These are phyloP conservation scores for Phytophthora multivora DNA, from an alignment of 352 stramenopile species.

Conservation along the genomic window DNA sequence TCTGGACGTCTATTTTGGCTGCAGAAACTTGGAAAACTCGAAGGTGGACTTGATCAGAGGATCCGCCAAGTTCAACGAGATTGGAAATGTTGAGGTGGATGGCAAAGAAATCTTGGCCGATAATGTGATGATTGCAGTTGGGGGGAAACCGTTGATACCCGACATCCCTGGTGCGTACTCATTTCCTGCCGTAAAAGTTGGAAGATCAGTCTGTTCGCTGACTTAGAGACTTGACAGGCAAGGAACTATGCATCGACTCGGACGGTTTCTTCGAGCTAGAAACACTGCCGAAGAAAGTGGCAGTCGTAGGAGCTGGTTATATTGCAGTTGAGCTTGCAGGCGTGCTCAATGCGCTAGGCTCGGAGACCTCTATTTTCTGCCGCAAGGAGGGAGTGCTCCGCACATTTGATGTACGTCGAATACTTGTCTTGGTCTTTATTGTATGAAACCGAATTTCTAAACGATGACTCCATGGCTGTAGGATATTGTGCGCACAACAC, in stretches of 20 bases:
- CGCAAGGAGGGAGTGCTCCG: conserved; percentile 86
- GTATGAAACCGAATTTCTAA: conserved; percentile 2
- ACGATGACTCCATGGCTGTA: conserved; percentile 11
- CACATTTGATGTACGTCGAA: conserved; percentile 80
- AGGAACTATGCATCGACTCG: conserved; percentile 93
- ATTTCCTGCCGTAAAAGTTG: background rate
- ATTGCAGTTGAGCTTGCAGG: conserved; percentile 98
- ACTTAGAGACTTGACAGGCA: conserved; percentile 43
- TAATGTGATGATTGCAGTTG: conserved; percentile 71
- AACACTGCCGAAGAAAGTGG: conserved; percentile 90
- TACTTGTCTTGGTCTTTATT: background rate
- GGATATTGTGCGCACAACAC: conserved; percentile 50
- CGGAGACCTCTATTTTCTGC: conserved; percentile 91
- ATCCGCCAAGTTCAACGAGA: conserved; percentile 83
- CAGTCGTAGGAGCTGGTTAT: conserved; percentile 98
- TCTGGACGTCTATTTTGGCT: background rate
- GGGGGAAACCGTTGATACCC: conserved; percentile 61
- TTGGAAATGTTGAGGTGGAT: conserved; percentile 82
- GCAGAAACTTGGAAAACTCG: conserved; percentile 88
- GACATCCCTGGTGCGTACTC: conserved; percentile 48
- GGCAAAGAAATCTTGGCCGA: conserved; percentile 59
- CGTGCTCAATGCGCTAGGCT: conserved; percentile 93
- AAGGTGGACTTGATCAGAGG: conserved; percentile 91
- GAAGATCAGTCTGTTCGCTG: background rate
- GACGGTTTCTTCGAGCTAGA: conserved; percentile 98